Evolutionary conservation across 2,329 filamentous ascomycete species (phyloP), one percentile per base, ranked within the genome.

Genomic region (Mycogone perniciosa): DNA sequence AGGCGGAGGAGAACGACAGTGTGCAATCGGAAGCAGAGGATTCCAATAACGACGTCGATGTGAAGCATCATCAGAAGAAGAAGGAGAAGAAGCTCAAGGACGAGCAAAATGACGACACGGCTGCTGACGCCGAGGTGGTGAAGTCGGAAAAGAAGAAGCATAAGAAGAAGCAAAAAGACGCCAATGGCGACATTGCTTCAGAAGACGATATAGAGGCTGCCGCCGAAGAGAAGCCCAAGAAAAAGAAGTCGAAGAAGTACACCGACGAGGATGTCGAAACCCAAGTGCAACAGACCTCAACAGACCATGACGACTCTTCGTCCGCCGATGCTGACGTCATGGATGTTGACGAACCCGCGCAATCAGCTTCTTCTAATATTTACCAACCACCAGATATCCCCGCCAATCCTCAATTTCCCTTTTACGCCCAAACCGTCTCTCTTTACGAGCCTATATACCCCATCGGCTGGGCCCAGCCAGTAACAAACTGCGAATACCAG

Each of bases 361-460:
- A 63, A 44, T 56, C 63, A 29, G 62, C 55, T 20, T 57, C 62
- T 4, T 60, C 66, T 30, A 64, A 66, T 48, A 66, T 68, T 48
- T 65, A 70, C 56, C 64, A 68, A 56, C 66, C 71, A 33, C 61
- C 65, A 40, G 63, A 70, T 51, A 66, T 71, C 46, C 70, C 71
- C 27, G 56, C 68, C 45, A 64, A 70, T 52, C 67, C 67, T 45
- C 71, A 68, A 56, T 87, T 86, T 41, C 87, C 91, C 11, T 92
- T 95, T 70, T 83, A 84, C 65, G 80, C 82, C 30, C 85, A 92
- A 62, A 89, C 86, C 26, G 80, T 89, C 39, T 91, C 91, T 2
- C 80, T 96, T 60, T 91, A 88, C 70, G 78, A 91, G 56, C 81
- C 86, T 1, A 75, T 93, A 55, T 86, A 82, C 56, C 87, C 88